These are phyloP conservation scores for Saccharomycopsis fibuligera DNA, from an alignment of 805 yeast genomes.

Conservation along the genomic window DNA sequence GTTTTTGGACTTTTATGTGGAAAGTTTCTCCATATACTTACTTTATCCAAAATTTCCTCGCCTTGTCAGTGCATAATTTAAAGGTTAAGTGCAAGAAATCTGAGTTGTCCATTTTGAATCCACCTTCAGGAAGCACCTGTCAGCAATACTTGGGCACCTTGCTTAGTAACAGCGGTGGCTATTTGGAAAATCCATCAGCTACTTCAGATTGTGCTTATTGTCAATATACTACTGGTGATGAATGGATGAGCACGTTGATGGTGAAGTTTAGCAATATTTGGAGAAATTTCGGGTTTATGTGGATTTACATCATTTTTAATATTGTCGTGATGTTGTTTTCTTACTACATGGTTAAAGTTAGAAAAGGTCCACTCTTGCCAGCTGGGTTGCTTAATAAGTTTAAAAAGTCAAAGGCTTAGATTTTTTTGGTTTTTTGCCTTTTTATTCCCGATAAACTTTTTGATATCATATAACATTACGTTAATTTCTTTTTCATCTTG, in stretches of 20 bases:
- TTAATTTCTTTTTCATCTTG: no score
- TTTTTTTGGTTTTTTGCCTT: no score
- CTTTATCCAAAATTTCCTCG: slow-evolving; percentile 51
- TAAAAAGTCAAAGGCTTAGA: no score
- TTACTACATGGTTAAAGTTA: slow-evolving; percentile 29
- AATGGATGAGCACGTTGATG: slow-evolving; percentile 38
- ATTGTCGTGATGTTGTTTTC: slow-evolving; percentile 34
- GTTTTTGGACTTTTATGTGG: slow-evolving; percentile 84
- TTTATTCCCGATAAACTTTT: no score
- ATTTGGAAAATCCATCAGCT: slow-evolving; percentile 46
- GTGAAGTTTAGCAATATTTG: slow-evolving; percentile 45
- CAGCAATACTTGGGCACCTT: slow-evolving; percentile 43
- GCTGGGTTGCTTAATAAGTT: no score
- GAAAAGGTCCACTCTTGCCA: no score
- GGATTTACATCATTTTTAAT: slow-evolving; percentile 53
- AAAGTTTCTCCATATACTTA: slow-evolving; percentile 68
- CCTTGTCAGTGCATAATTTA: slow-evolving; percentile 42
- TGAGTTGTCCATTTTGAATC: slow-evolving; percentile 46
- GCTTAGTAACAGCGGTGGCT: slow-evolving; percentile 44
- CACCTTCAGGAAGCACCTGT: slow-evolving; percentile 63
- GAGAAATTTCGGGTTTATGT: slow-evolving; percentile 61
- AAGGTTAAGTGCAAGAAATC: slow-evolving; percentile 40
- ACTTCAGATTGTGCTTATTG: slow-evolving; percentile 47
- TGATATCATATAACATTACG: no score
- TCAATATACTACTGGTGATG: slow-evolving; percentile 38